A percentile compares a stretch with the other conserved stretches of the same genome.
Evolutionary conservation across 1,284 basidiomycete species (phyloP).

Genomic region (Melampsora larici-populina): DNA sequence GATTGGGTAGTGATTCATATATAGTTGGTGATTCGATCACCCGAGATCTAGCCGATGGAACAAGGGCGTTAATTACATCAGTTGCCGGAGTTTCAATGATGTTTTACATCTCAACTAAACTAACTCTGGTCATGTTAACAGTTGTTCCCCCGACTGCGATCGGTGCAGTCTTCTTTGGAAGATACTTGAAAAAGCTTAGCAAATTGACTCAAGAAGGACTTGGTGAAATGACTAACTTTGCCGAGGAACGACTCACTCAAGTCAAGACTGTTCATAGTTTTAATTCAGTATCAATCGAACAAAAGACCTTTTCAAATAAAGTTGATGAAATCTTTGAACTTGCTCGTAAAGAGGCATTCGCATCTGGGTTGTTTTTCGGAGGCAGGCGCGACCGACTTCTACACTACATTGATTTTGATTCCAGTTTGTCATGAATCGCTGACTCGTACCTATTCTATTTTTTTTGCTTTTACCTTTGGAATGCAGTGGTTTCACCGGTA

Average conservation of each 20-base stretch:
- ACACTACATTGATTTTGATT: not conserved
- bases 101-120: slow-evolving; percentile 86
- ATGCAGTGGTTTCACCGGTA: slow-evolving; percentile 88
- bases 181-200: slow-evolving; percentile 86
- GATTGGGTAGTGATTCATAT: slow-evolving; percentile 85
- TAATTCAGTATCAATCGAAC: slow-evolving; percentile 73
- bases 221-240: slow-evolving; percentile 82
- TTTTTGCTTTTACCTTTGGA: slow-evolving; percentile 51
- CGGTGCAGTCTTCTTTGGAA: slow-evolving; percentile 92
- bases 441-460: slow-evolving; percentile 41
- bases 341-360: slow-evolving; percentile 81
- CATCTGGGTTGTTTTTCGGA: slow-evolving; percentile 84
- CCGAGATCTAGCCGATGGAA: slow-evolving; percentile 83
- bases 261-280: slow-evolving; percentile 89
- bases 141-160: slow-evolving; percentile 93
- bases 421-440: not conserved
- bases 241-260: slow-evolving; percentile 86
- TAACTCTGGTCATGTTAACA: slow-evolving; percentile 87
- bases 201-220: slow-evolving; percentile 89
- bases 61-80: slow-evolving; percentile 77
- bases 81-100: slow-evolving; percentile 90
- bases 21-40: slow-evolving; percentile 94
- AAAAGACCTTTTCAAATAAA: slow-evolving; percentile 58
- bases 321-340: slow-evolving; percentile 71
- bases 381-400: slow-evolving; percentile 46